These are phyloP conservation scores for Solanum stenotomum DNA, from an alignment of 257 asterid genomes.

Conservation along the genomic window DNA sequence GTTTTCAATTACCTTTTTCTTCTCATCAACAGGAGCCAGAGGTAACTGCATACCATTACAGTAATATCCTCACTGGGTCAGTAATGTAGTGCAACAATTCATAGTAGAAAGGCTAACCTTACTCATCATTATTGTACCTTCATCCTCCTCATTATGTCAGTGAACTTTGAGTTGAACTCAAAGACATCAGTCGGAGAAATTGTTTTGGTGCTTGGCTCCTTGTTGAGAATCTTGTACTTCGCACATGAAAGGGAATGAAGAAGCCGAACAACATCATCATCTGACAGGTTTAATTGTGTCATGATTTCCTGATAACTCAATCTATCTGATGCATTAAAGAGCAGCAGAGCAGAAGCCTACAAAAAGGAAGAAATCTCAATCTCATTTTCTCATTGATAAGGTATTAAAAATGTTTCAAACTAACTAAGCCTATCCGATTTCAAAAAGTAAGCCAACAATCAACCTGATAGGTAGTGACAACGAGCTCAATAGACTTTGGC, in stretches of 20 bases:
- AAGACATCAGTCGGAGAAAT: slow-evolving; percentile 74
- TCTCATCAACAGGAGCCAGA: slow-evolving; percentile 97
- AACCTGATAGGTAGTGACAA: slow-evolving; percentile 94
- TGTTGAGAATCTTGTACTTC: slow-evolving; percentile 72
- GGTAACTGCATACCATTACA: slow-evolving; percentile 54
- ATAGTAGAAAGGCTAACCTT: neutral
- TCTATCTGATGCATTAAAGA: slow-evolving; percentile 78
- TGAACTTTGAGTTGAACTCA: slow-evolving; percentile 85
- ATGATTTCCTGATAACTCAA: slow-evolving; percentile 86
- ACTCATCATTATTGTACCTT: slow-evolving; percentile 43
- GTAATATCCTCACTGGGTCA: neutral
- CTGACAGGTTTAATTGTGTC: slow-evolving; percentile 76
- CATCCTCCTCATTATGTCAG: slow-evolving; percentile 89
- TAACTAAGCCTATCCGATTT: neutral
- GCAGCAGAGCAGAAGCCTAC: slow-evolving; percentile 83
- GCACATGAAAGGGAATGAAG: slow-evolving; percentile 98
- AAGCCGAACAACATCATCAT: slow-evolving; percentile 88
- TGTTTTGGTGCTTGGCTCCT: slow-evolving; percentile 85
- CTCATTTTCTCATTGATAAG: neutral
- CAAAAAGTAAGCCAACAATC: neutral
- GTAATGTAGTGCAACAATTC: neutral
- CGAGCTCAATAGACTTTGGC: slow-evolving; percentile 73
- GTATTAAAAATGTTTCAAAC: neutral
- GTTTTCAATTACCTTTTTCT: slow-evolving; percentile 91
- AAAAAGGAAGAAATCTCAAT: neutral